Base-by-base conservation (phyloP, 495 filamentous ascomycete genomes). In the Darksidea phi region DNA sequence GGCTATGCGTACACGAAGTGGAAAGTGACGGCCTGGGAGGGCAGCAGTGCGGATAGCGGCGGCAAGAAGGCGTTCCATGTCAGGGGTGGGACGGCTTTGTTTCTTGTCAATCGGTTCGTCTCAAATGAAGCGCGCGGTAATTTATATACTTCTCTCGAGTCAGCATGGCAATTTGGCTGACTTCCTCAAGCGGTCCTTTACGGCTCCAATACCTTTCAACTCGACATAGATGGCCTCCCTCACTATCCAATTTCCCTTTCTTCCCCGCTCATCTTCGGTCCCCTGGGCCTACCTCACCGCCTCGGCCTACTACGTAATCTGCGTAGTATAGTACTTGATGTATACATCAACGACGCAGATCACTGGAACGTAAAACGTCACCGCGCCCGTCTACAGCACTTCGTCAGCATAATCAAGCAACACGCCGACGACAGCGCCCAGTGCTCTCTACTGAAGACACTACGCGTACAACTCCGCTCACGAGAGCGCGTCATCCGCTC, bases 221-320 rank as follows among this genome's bases (percentile, higher is more conserved):
- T 63, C 45, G 18, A 13, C n/a, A 47, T 63, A 12, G 52, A 63
- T 21, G 34, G 48, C 45, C 6, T 7, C 11, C 12, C 45, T 1
- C 60, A 57, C 47, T 1, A 36, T 1, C 32, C 43, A 2, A 18
- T 36, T 15, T 63, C 60, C 1, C 60, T 63, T 10, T 18, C 38
- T 2, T 63, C 60, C 3, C 52, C 60, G 1, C 12, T 25, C 13
- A 45, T 63, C 43, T 63, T 63, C 38, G 60, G 54, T 0, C 20
- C 48, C 6, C 32, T 63, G 18, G 60, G 60, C 7, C 20, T 13
- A 10, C 7, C 20, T 12, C 2, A 34, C 18, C 25, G 51, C 15
- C 46, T 63, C 47, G 28, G 10, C 1, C 53, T 63, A 12, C 53
- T 63, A 3, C 60, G 60, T 13, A 45, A 63, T 21, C 20, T 63